Evolutionary conservation across 2,329 filamentous ascomycete genomes (phyloP).

Genomic region (Cladosporium sp.): DNA sequence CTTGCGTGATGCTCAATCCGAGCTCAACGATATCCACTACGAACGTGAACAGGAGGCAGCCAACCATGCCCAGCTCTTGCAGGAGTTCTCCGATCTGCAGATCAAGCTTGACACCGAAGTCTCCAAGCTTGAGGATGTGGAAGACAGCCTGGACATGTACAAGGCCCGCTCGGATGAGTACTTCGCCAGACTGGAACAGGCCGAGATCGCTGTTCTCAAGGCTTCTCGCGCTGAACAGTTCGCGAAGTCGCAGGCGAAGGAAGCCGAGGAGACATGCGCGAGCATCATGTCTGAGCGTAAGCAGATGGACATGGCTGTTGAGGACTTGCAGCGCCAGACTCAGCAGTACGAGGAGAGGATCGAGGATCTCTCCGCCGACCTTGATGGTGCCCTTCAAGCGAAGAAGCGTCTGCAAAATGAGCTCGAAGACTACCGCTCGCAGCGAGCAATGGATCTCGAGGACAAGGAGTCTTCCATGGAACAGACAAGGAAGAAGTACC

Average conservation of each 20-base stretch:
- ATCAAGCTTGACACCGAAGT: slow-evolving; percentile 88
- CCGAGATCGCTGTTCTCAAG: slow-evolving; percentile 92
- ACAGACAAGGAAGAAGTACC: slow-evolving; percentile 96
- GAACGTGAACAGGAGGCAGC: slow-evolving; percentile 83
- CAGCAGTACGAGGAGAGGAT: slow-evolving; percentile 88
- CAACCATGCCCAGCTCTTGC: slow-evolving; percentile 83
- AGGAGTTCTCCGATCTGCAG: slow-evolving; percentile 91
- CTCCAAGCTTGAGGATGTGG: slow-evolving; percentile 81
- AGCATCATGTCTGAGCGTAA: slow-evolving; percentile 90
- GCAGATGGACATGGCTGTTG: slow-evolving; percentile 82
- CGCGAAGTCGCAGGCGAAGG: slow-evolving; percentile 82
- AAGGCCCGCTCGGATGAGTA: slow-evolving; percentile 93
- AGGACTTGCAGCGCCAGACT: slow-evolving; percentile 86
- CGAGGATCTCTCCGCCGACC: slow-evolving; percentile 87
- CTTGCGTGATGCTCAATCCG: slow-evolving; percentile 78
- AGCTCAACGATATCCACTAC: slow-evolving; percentile 76
- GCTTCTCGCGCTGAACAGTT: slow-evolving; percentile 91
- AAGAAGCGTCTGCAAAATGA: slow-evolving; percentile 96
- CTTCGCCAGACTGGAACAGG: slow-evolving; percentile 94
- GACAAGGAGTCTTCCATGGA: slow-evolving; percentile 96
- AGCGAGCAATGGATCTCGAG: slow-evolving; percentile 93
- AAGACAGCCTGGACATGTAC: slow-evolving; percentile 82
- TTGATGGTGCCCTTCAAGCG: slow-evolving; percentile 80
- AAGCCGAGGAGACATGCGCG: slow-evolving; percentile 88
- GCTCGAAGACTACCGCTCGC: slow-evolving; percentile 93